Conservation (phyloP, 106 monocot species). For the Apostasia ramifera region DNA sequence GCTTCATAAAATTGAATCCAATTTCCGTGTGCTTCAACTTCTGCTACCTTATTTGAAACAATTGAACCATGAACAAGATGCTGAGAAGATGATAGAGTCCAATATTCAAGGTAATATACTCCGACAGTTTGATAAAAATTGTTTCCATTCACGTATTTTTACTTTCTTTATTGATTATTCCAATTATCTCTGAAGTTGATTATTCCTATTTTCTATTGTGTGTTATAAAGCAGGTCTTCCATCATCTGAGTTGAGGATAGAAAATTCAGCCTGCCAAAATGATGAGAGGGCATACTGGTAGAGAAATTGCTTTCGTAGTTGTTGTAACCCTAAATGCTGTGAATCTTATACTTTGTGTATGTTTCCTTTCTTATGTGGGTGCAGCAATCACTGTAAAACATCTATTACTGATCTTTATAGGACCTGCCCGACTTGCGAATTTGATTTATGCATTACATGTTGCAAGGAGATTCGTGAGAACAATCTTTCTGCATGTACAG, state of each 20-base stretch:
- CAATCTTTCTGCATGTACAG: slow-evolving; percentile 16
- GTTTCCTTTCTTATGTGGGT: slow-evolving; percentile 7
- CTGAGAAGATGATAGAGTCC: slow-evolving; percentile 42
- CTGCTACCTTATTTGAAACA: slow-evolving; percentile 28
- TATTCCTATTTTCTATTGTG: not conserved
- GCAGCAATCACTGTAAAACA: slow-evolving; percentile 62
- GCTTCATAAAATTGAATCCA: slow-evolving; percentile 14
- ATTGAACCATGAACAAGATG: slow-evolving; percentile 20
- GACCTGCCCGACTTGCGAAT: slow-evolving; percentile 52
- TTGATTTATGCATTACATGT: slow-evolving; percentile 71
- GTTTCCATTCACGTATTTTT: not conserved
- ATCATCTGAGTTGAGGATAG: slow-evolving; percentile 19
- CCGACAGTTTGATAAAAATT: not conserved
- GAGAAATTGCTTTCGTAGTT: not conserved
- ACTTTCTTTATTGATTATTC: not conserved
- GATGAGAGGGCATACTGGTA: slow-evolving; percentile 78
- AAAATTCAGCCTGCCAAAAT: slow-evolving; percentile 22
- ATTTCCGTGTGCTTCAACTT: slow-evolving; percentile 11
- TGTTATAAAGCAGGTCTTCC: slow-evolving; percentile 17
- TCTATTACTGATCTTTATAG: slow-evolving; percentile 69
- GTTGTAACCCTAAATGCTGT: not conserved
- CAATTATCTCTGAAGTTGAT: not conserved
- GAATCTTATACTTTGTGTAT: not conserved
- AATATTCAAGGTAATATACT: slow-evolving; percentile 31
- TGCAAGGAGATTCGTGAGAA: slow-evolving; percentile 47